Evolutionary conservation across 257 asterid genomes (phyloP), one percentile per base, ranked within the genome.

Genomic region (Ajuga chamaepitys): DNA sequence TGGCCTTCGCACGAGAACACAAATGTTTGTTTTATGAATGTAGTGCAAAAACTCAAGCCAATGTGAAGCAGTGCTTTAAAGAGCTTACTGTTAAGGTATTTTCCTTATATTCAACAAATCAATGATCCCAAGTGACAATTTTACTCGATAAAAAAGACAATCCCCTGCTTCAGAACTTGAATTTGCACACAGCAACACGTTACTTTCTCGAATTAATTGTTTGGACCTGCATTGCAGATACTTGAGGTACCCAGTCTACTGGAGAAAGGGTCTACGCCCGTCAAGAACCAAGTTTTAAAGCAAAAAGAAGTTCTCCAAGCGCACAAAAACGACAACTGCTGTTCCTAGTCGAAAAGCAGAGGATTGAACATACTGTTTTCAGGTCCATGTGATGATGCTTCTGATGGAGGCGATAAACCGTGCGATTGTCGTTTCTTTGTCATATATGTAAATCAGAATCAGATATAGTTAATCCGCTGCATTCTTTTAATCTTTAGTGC

Each of bases 181-280:
- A 30, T 30, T 30, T 1, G 4, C 7, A 30, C 7, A 8, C 4
- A 4, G 7, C 37, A 3, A 30, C 5, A 30, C 7, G 37, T 8
- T 30, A 30, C 4, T 30, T 30, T 28, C 37, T 30, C 7, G 37
- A 11, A 37, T 21, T 3, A 51, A 14, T 38, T 24, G 13, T 38
- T 52, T 24, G 16, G 9, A 26, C 17, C 56, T 45, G 32, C 32
- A 68, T 66, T 63, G 8, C 89, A 91, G 97, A 88, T 91, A 55
- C 68, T 91, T 34, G 93, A 88, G 70, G 88, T 75, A 25, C 97
- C 97, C 42, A 86, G 88, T 68, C 75, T 91, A 62, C 55, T 83
- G 72, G 97, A 91, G 80, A 86, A 91, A 76, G 97, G 97, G 44
- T 91, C 97, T 4, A 64, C 73, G 28, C 91, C 86, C 0, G 86